Evolutionary conservation across 2,329 filamentous ascomycete species (phyloP), one percentile per base, ranked within the genome.

Genomic region (Xylariomycetidae sp.): DNA sequence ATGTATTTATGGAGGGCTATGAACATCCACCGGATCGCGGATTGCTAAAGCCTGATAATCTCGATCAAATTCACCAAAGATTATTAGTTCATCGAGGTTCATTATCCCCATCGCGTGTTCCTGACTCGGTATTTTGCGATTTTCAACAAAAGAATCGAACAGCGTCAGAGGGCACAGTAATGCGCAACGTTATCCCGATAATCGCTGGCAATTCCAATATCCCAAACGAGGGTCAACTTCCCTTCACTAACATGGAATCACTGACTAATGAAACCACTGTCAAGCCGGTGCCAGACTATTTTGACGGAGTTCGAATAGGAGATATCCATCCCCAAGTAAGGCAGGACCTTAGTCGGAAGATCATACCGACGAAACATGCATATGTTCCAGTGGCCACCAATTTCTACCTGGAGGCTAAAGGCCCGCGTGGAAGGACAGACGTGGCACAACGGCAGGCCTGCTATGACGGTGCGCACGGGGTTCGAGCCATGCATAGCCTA

Each of bases 401-500:
- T 25, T 32, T 42, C 25, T 39, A 38, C 18, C 18, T 44, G 1
- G 22, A 17, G 12, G 25, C n/a, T 3, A 44, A 44, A 31, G 31
- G 38, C 3, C 30, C 46, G 6, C 43, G 55, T 41, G 51, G 50
- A 28, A 40, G 42, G 16, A 3, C 31, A 15, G 43, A 27, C 6
- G 55, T 56, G 14, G 53, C 48, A 18, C 34, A 17, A 30, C 38
- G 42, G 28, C 52, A 59, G 32, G 55, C 49, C 35, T 49, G 36
- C 25, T 58, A 61, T 34, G 51, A 61, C 39, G 51, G 56, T 19
- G 55, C 56, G 31, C 28, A 40, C 12, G 54, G 57, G 30, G 52
- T 52, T 20, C 51, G 56, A 27, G 58, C 39, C 10, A 59, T 61
- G 36, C 46, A 54, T 26, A 39, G 36, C 27, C 44, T 63, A 17